Percentiles rank a stretch among this genome's conserved stretches.
phyloP scores from a whole-genome alignment of 75 land plant genomes.

The Cupressus sempervirens region DNA sequence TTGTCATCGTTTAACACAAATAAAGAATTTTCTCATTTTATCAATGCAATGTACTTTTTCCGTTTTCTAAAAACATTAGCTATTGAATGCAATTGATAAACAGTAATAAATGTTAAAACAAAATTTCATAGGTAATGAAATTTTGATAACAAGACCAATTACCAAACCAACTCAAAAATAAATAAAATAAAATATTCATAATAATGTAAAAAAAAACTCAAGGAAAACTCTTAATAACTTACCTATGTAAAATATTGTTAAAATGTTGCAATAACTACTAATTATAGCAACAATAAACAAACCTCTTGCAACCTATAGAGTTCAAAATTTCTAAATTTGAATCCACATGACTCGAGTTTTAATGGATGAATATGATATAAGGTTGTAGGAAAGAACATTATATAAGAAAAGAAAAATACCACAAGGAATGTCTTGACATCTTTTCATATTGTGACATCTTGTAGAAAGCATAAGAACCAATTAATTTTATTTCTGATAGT shows the following conservation, averaged over 20 bases:
- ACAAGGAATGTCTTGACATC: constrained; percentile 29
- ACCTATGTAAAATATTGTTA: constrained; percentile 72
- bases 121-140: no score
- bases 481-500: constrained; percentile 53
- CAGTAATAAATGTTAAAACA: no score
- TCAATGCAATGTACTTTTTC: no score
- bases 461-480: constrained; percentile 50
- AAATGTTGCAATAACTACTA: constrained; percentile 74
- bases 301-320: constrained; percentile 47
- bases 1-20: no score
- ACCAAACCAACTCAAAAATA: not conserved
- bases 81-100: no score
- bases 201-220: not conserved
- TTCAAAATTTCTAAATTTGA: no score
- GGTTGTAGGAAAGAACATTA: not conserved
- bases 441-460: constrained; percentile 72
- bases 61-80: no score
- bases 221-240: constrained; percentile 11
- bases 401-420: constrained; percentile 54
- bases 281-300: constrained; percentile 61
- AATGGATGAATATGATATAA: not conserved
- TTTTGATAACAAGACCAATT: no score
- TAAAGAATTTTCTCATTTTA: no score
- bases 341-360: no score
- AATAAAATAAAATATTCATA: not conserved